Conservation (phyloP, 306 rosid genomes). For the Cucumis hystrix region DNA sequence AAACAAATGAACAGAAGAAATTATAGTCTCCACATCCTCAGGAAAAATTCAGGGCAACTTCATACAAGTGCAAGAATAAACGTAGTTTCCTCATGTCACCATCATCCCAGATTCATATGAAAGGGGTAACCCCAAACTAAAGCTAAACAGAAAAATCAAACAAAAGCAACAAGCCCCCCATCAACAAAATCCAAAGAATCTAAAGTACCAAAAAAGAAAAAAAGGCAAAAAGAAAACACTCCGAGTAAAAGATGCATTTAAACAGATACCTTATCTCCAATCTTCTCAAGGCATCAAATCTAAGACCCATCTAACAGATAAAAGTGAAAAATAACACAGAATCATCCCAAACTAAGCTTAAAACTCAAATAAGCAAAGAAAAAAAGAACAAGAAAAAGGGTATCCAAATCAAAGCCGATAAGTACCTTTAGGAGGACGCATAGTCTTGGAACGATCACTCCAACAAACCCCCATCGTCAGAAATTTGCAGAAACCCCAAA, state of each 20-base stretch:
- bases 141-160: neutral
- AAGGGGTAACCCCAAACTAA: neutral
- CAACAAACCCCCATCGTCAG: slow-evolving; percentile 82
- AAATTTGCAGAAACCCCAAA: slow-evolving; percentile 14
- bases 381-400: neutral
- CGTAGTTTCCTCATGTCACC: neutral
- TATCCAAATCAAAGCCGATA: neutral
- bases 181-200: neutral
- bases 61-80: neutral
- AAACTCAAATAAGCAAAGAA: neutral
- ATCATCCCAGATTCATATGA: neutral
- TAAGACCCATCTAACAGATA: neutral
- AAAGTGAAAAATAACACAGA: neutral
- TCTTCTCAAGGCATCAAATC: neutral
- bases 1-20: neutral
- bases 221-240: neutral
- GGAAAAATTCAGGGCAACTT: neutral
- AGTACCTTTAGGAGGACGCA: slow-evolving; percentile 55
- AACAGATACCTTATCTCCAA: neutral
- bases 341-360: neutral
- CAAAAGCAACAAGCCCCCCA: neutral
- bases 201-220: neutral
- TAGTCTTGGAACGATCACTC: slow-evolving; percentile 66
- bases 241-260: neutral
- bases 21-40: neutral